Evolutionary conservation across 2,329 filamentous ascomycete species (phyloP).

Genomic region (Diatrype stigma): DNA sequence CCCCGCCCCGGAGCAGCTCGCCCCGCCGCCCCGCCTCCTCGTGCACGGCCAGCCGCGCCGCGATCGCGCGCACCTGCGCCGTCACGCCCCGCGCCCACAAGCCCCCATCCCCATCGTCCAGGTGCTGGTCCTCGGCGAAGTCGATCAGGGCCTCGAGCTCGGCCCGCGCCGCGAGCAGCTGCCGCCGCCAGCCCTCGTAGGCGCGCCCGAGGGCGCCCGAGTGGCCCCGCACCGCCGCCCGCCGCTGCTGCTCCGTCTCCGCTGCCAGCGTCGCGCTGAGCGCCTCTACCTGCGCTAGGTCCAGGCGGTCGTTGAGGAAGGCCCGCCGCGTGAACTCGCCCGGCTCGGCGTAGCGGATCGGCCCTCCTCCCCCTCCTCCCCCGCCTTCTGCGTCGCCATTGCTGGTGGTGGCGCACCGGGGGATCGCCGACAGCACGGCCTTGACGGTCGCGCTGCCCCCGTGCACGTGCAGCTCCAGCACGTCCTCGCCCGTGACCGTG

Average conservation of each 20-base stretch:
- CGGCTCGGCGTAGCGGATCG: conserved; percentile 82
- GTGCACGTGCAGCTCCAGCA: conserved; percentile 92
- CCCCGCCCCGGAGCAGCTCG: conserved; percentile 79
- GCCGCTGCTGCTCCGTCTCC: conserved; percentile 89
- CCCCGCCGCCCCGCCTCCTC: conserved; percentile 74
- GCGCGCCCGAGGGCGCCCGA: conserved; percentile 65
- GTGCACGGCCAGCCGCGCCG: conserved; percentile 62
- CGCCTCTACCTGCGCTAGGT: conserved; percentile 77
- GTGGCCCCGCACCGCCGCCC: conserved; percentile 75
- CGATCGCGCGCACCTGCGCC: conserved; percentile 57
- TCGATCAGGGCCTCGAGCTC: conserved; percentile 95
- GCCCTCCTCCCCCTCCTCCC: conserved; percentile 2
- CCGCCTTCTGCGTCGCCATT: neutral
- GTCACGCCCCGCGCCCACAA: conserved; percentile 69
- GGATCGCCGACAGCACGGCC: conserved; percentile 76
- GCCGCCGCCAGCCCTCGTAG: conserved; percentile 79
- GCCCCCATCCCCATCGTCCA: conserved; percentile 79
- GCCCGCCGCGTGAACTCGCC: conserved; percentile 93
- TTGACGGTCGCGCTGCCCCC: conserved; percentile 86
- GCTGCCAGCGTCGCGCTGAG: conserved; percentile 60
- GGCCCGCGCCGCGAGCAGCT: conserved; percentile 75
- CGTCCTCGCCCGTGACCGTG: conserved; percentile 87
- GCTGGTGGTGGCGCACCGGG: conserved; percentile 36
- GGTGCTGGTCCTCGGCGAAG: conserved; percentile 95
- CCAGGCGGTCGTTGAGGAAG: conserved; percentile 80